Evolutionary conservation across 768 basidiomycete genomes (phyloP).

Genomic region (Leucocoprinus leucothites): DNA sequence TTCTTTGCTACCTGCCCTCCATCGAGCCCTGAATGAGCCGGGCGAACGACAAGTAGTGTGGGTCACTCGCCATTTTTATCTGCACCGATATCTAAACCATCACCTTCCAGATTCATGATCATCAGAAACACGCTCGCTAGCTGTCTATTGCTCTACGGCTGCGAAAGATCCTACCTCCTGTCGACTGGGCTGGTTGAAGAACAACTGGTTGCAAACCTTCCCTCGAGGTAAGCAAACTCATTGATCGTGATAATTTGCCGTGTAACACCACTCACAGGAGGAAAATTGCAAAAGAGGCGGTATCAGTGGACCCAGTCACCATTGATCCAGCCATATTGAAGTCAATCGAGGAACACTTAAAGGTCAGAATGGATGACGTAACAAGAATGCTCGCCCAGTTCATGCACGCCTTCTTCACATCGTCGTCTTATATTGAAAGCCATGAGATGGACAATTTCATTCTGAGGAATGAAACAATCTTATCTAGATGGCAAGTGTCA

Average conservation of each 20-base stretch:
- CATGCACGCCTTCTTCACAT: slow-evolving; percentile 53
- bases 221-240: slow-evolving; percentile 15
- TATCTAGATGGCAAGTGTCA: slow-evolving; percentile 55
- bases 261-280: slow-evolving; percentile 34
- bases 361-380: slow-evolving; percentile 45
- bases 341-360: slow-evolving; percentile 50
- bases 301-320: slow-evolving; percentile 55
- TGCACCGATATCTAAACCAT: neutral
- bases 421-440: slow-evolving; percentile 57
- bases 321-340: slow-evolving; percentile 55
- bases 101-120: slow-evolving; percentile 38
- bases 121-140: slow-evolving; percentile 59
- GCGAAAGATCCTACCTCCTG: slow-evolving; percentile 47
- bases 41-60: slow-evolving; percentile 34
- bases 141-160: slow-evolving; percentile 67
- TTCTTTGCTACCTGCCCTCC: slow-evolving; percentile 37
- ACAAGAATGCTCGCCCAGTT: slow-evolving; percentile 59
- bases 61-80: slow-evolving; percentile 16
- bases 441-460: slow-evolving; percentile 76
- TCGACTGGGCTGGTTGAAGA: slow-evolving; percentile 44
- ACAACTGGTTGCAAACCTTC: slow-evolving; percentile 46
- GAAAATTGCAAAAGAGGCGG: slow-evolving; percentile 39
- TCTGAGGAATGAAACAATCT: slow-evolving; percentile 52
- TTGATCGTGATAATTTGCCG: neutral
- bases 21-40: slow-evolving; percentile 30